Conservation (phyloP, 805 yeast species). For the Priceomyces haplophilus region DNA sequence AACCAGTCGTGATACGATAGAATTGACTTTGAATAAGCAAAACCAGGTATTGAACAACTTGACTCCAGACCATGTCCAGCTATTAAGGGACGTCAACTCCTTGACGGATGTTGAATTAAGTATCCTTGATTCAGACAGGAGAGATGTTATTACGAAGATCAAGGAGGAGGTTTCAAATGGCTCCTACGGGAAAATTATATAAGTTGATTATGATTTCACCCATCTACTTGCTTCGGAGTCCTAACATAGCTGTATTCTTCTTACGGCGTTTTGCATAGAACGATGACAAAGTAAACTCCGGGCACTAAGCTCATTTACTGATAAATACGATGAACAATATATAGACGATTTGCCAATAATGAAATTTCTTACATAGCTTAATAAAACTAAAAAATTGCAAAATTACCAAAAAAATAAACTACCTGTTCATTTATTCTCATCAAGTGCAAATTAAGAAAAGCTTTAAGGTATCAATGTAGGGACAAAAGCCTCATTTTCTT, state of each 20-base stretch:
- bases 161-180: constrained; percentile 24
- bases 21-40: constrained; percentile 34
- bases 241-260: neutral
- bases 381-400: too few species aligned
- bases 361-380: too few species aligned
- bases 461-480: too few species aligned
- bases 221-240: neutral
- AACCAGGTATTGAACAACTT: constrained; percentile 28
- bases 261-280: neutral
- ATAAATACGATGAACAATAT: neutral
- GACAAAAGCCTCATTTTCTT: too few species aligned
- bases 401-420: too few species aligned
- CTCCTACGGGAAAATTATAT: constrained; percentile 21
- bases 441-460: too few species aligned
- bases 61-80: constrained; percentile 30
- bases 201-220: neutral
- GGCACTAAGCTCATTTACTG: neutral
- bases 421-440: too few species aligned
- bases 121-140: constrained; percentile 23
- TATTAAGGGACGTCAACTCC: constrained; percentile 27
- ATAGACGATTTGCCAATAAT: too few species aligned
- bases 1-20: constrained; percentile 34
- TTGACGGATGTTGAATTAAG: constrained; percentile 30
- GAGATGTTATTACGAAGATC: constrained; percentile 17
- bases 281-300: too few species aligned